phyloP scores from a whole-genome alignment of 2,329 filamentous ascomycete species.

The Fusarium vanettenii region DNA sequence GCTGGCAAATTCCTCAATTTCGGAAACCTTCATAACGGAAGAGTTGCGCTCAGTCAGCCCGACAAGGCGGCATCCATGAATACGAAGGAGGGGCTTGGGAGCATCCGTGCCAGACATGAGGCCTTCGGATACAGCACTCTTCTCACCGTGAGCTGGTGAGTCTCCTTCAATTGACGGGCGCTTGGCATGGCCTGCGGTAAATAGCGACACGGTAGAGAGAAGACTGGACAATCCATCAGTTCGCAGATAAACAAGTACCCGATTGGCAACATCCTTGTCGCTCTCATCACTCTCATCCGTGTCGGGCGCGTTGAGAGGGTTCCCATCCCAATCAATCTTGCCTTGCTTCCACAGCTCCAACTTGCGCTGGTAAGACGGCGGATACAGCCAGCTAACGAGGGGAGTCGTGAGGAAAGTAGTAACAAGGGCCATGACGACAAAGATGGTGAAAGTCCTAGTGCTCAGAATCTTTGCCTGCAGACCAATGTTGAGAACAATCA shows the following conservation, averaged over 20 bases:
- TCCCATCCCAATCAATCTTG: constrained; percentile 84
- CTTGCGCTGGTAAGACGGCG: constrained; percentile 67
- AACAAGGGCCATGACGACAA: constrained; percentile 90
- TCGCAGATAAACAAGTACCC: constrained; percentile 34
- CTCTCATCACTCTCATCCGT: neutral
- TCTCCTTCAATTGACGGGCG: neutral
- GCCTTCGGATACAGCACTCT: neutral
- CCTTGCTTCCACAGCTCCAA: constrained; percentile 72
- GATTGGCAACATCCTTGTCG: constrained; percentile 4
- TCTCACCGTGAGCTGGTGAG: neutral
- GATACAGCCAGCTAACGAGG: constrained; percentile 77
- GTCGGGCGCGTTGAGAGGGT: constrained; percentile 40
- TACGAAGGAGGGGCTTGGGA: constrained; percentile 1
- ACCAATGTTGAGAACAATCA: constrained; percentile 72
- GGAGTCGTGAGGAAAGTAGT: constrained; percentile 88
- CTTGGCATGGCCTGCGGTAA: constrained; percentile 9
- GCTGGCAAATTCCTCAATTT: constrained; percentile 77
- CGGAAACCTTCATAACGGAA: constrained; percentile 91
- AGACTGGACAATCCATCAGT: constrained; percentile 39
- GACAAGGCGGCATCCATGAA: constrained; percentile 83
- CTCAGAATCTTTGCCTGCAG: constrained; percentile 21
- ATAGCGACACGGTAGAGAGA: constrained; percentile 31
- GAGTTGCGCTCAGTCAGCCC: constrained; percentile 92
- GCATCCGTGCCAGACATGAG: neutral
- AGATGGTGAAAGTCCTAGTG: constrained; percentile 86